Conservation (phyloP, 2,329 filamentous ascomycete genomes). For the Myriosclerotinia duriaeana region DNA sequence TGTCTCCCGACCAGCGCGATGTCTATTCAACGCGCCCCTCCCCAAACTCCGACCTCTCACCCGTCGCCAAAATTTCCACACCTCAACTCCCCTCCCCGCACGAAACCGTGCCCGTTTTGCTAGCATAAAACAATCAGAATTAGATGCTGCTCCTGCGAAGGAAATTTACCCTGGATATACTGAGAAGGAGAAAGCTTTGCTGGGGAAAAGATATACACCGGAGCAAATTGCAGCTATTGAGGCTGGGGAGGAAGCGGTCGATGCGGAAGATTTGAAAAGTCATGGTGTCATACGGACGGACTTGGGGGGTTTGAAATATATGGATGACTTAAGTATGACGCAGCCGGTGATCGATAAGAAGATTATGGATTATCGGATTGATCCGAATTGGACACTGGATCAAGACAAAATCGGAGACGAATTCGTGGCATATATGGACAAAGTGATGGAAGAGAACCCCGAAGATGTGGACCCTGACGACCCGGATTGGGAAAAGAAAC, state of each 20-base stretch:
- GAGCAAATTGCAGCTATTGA: slow-evolving; percentile 80
- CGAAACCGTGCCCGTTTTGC: slow-evolving; percentile 44
- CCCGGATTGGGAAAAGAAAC: slow-evolving; percentile 19
- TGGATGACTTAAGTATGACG: slow-evolving; percentile 79
- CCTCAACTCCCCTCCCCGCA: slow-evolving; percentile 43
- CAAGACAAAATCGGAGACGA: slow-evolving; percentile 61
- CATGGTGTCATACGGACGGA: slow-evolving; percentile 73
- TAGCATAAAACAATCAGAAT: slow-evolving; percentile 42
- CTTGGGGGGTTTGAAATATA: slow-evolving; percentile 68
- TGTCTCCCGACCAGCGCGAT: slow-evolving; percentile 49
- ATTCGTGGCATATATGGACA: slow-evolving; percentile 49
- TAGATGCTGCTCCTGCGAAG: slow-evolving; percentile 39
- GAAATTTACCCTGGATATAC: slow-evolving; percentile 64
- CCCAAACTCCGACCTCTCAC: slow-evolving; percentile 42
- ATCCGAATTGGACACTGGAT: slow-evolving; percentile 49
- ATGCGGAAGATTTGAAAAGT: slow-evolving; percentile 68
- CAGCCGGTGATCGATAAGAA: slow-evolving; percentile 76
- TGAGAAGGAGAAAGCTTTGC: slow-evolving; percentile 59
- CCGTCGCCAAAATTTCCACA: slow-evolving; percentile 51
- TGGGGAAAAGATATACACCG: slow-evolving; percentile 70
- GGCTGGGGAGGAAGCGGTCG: slow-evolving; percentile 75
- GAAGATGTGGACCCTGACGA: slow-evolving; percentile 27
- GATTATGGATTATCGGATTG: slow-evolving; percentile 44
- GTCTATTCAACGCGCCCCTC: slow-evolving; percentile 50
- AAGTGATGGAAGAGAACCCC: slow-evolving; percentile 29